phyloP scores from a whole-genome alignment of 2,329 filamentous ascomycete species.

The Corynespora cassiicola region DNA sequence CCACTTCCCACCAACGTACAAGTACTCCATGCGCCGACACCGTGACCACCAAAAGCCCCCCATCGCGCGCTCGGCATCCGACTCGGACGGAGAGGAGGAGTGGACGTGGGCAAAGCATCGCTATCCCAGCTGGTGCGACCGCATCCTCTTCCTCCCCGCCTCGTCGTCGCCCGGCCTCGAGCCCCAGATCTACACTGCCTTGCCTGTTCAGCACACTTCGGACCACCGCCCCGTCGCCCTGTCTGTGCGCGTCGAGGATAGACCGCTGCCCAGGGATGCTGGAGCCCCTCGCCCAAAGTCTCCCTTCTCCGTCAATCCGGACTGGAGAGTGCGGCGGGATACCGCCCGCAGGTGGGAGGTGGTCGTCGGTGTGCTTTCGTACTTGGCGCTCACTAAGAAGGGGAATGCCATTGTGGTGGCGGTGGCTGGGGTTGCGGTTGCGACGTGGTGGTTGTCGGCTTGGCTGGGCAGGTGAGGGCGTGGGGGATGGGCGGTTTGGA shows the following conservation, averaged over 20 bases:
- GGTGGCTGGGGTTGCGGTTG: conserved; percentile 30
- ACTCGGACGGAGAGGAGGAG: conserved; percentile 39
- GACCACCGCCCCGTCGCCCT: conserved; percentile 89
- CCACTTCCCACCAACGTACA: conserved; percentile 90
- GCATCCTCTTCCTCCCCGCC: conserved; percentile 75
- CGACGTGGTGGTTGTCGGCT: conserved; percentile 31
- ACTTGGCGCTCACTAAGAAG: conserved; percentile 58
- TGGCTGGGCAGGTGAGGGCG: conserved; percentile 25
- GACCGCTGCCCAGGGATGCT: conserved; percentile 37
- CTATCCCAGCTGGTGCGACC: conserved; percentile 90
- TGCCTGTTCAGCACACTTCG: conserved; percentile 81
- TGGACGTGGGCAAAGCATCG: conserved; percentile 83
- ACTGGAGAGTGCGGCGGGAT: conserved; percentile 62
- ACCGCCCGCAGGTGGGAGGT: conserved; percentile 65
- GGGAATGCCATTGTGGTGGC: conserved; percentile 50
- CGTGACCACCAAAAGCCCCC: conserved; percentile 4
- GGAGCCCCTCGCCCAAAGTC: conserved; percentile 51
- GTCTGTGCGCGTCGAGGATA: conserved; percentile 69
- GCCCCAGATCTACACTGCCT: conserved; percentile 70
- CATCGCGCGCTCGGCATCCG: conserved; percentile 18
- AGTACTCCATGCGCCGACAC: conserved; percentile 63
- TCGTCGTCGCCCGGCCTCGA: conserved; percentile 57
- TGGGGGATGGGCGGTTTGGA: too few species aligned
- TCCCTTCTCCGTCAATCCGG: conserved; percentile 64
- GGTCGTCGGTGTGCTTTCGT: conserved; percentile 63